Conservation (phyloP, 2,329 filamentous ascomycete genomes). For the Tolypocladium cylindrosporum region DNA sequence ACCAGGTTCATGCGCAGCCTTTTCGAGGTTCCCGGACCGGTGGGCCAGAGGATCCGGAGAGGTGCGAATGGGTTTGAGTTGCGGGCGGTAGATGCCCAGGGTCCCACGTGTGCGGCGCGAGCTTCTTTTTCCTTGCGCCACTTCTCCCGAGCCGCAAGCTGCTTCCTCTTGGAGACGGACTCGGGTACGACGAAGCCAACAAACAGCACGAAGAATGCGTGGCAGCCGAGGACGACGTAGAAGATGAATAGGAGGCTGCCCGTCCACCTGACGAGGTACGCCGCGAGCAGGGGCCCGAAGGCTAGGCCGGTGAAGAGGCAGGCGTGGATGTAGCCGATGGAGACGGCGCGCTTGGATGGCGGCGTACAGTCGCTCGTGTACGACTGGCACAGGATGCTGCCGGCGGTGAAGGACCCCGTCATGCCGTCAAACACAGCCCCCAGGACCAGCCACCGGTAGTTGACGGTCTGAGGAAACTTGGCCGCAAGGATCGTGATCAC, state of each 20-base stretch:
- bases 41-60: slow-evolving; percentile 68
- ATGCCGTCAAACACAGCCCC: slow-evolving; percentile 74
- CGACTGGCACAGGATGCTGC: slow-evolving; percentile 65
- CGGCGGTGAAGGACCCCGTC: slow-evolving; percentile 79
- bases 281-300: slow-evolving; percentile 72
- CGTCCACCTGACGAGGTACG: slow-evolving; percentile 67
- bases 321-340: slow-evolving; percentile 84
- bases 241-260: slow-evolving; percentile 74
- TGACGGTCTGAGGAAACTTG: slow-evolving; percentile 59
- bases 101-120: slow-evolving; percentile 13
- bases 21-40: slow-evolving; percentile 47
- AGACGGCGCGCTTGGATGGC: slow-evolving; percentile 67
- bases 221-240: slow-evolving; percentile 66
- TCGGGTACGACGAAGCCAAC: slow-evolving; percentile 69
- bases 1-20: slow-evolving; percentile 71
- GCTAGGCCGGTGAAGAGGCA: slow-evolving; percentile 86
- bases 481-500: slow-evolving; percentile 69
- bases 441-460: slow-evolving; percentile 70
- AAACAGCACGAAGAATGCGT: slow-evolving; percentile 64
- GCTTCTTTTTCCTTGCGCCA: slow-evolving; percentile 37
- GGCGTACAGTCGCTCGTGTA: slow-evolving; percentile 86
- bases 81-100: slow-evolving; percentile 23
- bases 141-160: slow-evolving; percentile 60
- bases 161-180: slow-evolving; percentile 66
- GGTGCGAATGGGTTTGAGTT: slow-evolving; percentile 63